phyloP scores from a whole-genome alignment of 1,284 basidiomycete genomes.

The Meira miltonrushii region DNA sequence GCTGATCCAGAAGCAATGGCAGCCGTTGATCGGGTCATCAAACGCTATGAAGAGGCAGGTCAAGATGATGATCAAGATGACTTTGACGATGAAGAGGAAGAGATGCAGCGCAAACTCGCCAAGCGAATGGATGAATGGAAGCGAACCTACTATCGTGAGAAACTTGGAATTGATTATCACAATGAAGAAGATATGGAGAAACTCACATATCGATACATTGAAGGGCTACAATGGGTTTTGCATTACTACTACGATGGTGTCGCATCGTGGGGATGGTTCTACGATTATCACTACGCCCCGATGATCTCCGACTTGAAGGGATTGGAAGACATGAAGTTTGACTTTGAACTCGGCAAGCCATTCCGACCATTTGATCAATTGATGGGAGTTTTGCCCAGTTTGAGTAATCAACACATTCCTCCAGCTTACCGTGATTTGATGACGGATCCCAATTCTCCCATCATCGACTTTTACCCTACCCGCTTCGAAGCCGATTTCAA shows the following conservation, averaged over 20 bases:
- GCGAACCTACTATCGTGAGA: constrained; percentile 69
- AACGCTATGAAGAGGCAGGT: constrained; percentile 75
- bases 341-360: constrained; percentile 79
- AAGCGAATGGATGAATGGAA: constrained; percentile 93
- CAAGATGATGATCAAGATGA: constrained; percentile 26
- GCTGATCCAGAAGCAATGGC: constrained; percentile 58
- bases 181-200: constrained; percentile 56
- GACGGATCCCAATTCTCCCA: constrained; percentile 77
- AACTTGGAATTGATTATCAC: constrained; percentile 54
- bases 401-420: constrained; percentile 83
- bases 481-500: constrained; percentile 91
- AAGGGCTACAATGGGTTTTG: constrained; percentile 98
- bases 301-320: constrained; percentile 69
- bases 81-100: constrained; percentile 14
- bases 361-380: constrained; percentile 94
- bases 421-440: constrained; percentile 84
- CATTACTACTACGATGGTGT: constrained; percentile 97
- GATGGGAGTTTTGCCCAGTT: constrained; percentile 92
- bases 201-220: constrained; percentile 65
- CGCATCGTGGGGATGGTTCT: constrained; percentile 98
- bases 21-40: constrained; percentile 76
- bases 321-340: constrained; percentile 73
- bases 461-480: constrained; percentile 87
- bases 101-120: constrained; percentile 67
- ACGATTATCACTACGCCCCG: constrained; percentile 87